Base-by-base conservation (phyloP, 192 early-diverging fungal species). In the Podochytrium sp. region DNA sequence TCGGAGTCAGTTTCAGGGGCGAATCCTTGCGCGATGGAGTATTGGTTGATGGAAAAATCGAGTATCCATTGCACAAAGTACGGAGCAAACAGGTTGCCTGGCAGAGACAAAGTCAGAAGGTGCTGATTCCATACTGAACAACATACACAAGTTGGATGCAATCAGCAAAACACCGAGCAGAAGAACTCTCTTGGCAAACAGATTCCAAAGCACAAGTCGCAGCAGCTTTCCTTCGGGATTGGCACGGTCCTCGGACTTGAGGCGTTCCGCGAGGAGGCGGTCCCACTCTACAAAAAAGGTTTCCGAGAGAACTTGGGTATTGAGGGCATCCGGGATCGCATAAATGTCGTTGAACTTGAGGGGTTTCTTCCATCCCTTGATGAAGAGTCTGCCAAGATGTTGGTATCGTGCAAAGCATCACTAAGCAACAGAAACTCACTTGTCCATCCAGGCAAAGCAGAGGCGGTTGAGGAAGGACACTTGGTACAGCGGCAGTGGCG, bases 291-390 rank as follows among this genome's bases (percentile, higher is more conserved):
- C 47, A 14, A 71, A 51, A 33, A 87, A 76, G 7, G 53, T 20
- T 32, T 76, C 65, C 25, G 67, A 41, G 12, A 87, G 27, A 10
- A 29, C 3, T 51, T 78, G 29, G 12, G 82, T 76, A 20, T 75
- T 30, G 63, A 73, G 67, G 10, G 27, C 20, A 4, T 50, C 40
- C 30, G 68, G 65, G 14, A 95, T 74, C 4, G 74, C 50, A 75
- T 86, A 88, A 42, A 95, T 57, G 59, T 95, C 91, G 33, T 71
- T 55, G n/a, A 80, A 77, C 16, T 84, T 82, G 32, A 95, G 82
- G 25, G 83, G 84, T 34, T 84, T 78, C 61, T 72, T 82, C 59
- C 80, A 82, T 38, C 84, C 91, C 55, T 75, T 75, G 34, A 40
- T 59, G 39, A 75, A 75, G 2, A 75, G 37, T n/a, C 74, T 75